Conservation (phyloP, 257 asterid genomes). For the Solanum verrucosum region DNA sequence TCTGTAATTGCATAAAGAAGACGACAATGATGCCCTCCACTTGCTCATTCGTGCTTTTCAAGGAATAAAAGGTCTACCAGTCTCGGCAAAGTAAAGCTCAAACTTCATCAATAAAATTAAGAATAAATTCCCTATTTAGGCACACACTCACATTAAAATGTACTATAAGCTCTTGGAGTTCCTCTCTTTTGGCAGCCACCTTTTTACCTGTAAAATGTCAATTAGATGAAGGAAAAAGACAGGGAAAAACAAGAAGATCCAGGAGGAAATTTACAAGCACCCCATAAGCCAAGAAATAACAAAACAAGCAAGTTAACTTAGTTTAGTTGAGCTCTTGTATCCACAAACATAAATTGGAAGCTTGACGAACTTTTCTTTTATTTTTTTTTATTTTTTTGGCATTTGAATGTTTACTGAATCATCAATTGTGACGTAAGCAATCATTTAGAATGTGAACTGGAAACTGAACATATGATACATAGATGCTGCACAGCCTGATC, state of each 20-base stretch:
- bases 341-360: background rate
- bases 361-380: background rate
- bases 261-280: background rate
- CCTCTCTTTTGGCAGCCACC: constrained; percentile 65
- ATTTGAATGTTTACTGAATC: background rate
- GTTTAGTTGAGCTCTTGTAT: background rate
- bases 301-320: background rate
- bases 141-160: constrained; percentile 79
- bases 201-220: constrained; percentile 44
- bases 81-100: background rate
- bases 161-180: constrained; percentile 71
- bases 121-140: background rate
- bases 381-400: background rate
- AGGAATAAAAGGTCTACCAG: background rate
- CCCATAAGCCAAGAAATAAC: background rate
- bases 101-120: background rate
- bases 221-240: background rate
- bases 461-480: background rate
- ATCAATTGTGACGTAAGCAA: background rate
- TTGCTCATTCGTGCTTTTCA: background rate
- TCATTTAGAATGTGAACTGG: background rate
- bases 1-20: background rate
- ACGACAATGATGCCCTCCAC: background rate
- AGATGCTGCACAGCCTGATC: background rate
- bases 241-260: background rate